These are phyloP conservation scores for Aspergillus flavus DNA, from an alignment of 2,329 filamentous ascomycete genomes.

Conservation along the genomic window DNA sequence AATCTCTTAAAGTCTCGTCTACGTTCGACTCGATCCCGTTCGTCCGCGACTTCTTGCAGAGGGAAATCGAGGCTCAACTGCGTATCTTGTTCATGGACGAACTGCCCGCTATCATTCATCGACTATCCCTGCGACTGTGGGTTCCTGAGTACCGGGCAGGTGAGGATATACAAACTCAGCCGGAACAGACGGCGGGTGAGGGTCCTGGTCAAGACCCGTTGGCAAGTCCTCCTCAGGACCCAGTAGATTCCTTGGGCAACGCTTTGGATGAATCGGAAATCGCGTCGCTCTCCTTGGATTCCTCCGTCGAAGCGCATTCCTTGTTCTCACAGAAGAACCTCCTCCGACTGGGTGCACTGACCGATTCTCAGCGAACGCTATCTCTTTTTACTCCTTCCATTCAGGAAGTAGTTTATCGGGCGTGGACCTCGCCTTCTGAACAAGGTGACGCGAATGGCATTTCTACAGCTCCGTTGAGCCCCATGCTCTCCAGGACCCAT, in stretches of 20 bases:
- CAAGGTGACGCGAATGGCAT: slow-evolving; percentile 58
- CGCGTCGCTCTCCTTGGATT: slow-evolving; percentile 76
- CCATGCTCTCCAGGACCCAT: slow-evolving; percentile 62
- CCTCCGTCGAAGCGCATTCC: slow-evolving; percentile 78
- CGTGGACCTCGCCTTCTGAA: slow-evolving; percentile 82
- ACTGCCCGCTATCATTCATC: slow-evolving; percentile 92
- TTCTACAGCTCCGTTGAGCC: slow-evolving; percentile 47
- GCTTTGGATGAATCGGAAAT: slow-evolving; percentile 74
- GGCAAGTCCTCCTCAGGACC: slow-evolving; percentile 76
- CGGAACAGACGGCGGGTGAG: slow-evolving; percentile 55
- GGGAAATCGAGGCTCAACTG: slow-evolving; percentile 91
- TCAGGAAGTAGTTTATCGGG: slow-evolving; percentile 84
- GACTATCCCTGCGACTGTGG: slow-evolving; percentile 84
- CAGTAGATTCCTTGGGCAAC: slow-evolving; percentile 79
- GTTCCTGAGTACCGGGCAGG: slow-evolving; percentile 79
- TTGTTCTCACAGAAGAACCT: slow-evolving; percentile 96
- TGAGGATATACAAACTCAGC: slow-evolving; percentile 59
- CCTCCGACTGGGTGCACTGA: slow-evolving; percentile 76
- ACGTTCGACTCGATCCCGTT: slow-evolving; percentile 99
- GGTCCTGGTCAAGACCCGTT: slow-evolving; percentile 76
- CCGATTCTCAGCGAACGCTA: slow-evolving; percentile 84
- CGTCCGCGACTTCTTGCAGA: slow-evolving; percentile 93
- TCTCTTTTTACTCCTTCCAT: slow-evolving; percentile 93
- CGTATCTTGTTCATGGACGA: slow-evolving; percentile 97
- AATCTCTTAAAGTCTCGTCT: slow-evolving; percentile 96